Conservation (phyloP, 1,284 basidiomycete species). For the Ganoderma boninense region DNA sequence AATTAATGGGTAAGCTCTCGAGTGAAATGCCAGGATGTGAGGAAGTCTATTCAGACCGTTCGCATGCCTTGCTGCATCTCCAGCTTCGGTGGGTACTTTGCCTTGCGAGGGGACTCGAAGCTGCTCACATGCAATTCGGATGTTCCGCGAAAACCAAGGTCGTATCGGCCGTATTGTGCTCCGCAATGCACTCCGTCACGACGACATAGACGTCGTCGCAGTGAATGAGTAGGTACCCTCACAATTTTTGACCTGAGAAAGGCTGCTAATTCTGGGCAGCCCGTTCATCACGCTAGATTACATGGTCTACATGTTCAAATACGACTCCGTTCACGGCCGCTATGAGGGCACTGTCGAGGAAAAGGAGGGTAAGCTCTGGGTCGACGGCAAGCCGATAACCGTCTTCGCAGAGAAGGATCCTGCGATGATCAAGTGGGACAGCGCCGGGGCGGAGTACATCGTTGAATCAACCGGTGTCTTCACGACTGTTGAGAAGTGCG, state of each 20-base stretch:
- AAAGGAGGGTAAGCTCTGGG: conserved; percentile 91
- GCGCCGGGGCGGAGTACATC: conserved; percentile 89
- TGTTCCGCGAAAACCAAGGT: conserved; percentile 50
- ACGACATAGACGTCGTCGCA: conserved; percentile 85
- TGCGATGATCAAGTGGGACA: conserved; percentile 85
- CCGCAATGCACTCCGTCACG: conserved; percentile 89
- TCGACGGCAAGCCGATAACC: conserved; percentile 83
- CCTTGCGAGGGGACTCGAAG: neutral
- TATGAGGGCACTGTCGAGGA: conserved; percentile 89
- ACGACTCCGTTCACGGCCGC: conserved; percentile 96
- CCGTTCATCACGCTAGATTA: conserved; percentile 97
- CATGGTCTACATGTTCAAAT: conserved; percentile 99
- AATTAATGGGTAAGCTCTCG: conserved; percentile 81
- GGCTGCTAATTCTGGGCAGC: conserved; percentile 46
- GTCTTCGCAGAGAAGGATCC: conserved; percentile 94
- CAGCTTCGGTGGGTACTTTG: conserved; percentile 66
- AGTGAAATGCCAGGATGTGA: conserved; percentile 4
- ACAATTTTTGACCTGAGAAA: neutral
- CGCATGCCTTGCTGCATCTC: conserved; percentile 18
- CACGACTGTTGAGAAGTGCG: conserved; percentile 89
- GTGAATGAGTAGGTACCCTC: conserved; percentile 82
- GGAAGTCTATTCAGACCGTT: conserved; percentile 28
- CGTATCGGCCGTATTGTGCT: conserved; percentile 98
- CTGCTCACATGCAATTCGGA: neutral
- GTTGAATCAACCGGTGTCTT: conserved; percentile 99